These are phyloP conservation scores for Didymella pomorum DNA, from an alignment of 2,329 filamentous ascomycete genomes.

Conservation along the genomic window DNA sequence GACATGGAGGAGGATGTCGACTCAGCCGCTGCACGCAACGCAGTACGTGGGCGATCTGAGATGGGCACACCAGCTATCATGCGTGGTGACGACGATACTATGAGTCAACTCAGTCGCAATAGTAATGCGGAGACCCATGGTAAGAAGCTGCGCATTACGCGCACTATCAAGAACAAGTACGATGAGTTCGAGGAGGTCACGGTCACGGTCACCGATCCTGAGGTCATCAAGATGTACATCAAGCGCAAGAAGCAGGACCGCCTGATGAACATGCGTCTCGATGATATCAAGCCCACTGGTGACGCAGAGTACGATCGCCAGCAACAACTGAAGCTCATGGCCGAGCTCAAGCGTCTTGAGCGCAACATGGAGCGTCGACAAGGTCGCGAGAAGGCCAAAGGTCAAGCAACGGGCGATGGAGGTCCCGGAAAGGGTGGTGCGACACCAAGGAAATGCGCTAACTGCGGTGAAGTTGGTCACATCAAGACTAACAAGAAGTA, in stretches of 20 bases:
- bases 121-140: conserved; percentile 68
- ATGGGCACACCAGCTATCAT: conserved; percentile 65
- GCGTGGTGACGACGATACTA: conserved; percentile 73
- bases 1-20: conserved; percentile 74
- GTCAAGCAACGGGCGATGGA: conserved; percentile 54
- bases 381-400: conserved; percentile 89
- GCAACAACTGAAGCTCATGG: conserved; percentile 68
- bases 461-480: conserved; percentile 94
- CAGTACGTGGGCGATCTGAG: conserved; percentile 64
- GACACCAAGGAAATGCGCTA: conserved; percentile 87
- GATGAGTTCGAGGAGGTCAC: conserved; percentile 69
- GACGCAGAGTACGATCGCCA: conserved; percentile 72
- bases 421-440: conserved; percentile 57
- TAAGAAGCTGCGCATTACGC: conserved; percentile 76
- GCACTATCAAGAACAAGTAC: conserved; percentile 69
- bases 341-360: conserved; percentile 82
- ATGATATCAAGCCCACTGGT: conserved; percentile 69
- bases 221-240: conserved; percentile 79
- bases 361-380: conserved; percentile 91
- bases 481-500: conserved; percentile 99
- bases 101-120: conserved; percentile 59
- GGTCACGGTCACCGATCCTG: conserved; percentile 60
- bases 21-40: conserved; percentile 55
- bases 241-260: conserved; percentile 77
- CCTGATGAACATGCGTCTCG: conserved; percentile 76